Evolutionary conservation across 2,329 filamentous ascomycete species (phyloP), one percentile per base, ranked within the genome.

Genomic region (Coniosporium tulheliwenetii): DNA sequence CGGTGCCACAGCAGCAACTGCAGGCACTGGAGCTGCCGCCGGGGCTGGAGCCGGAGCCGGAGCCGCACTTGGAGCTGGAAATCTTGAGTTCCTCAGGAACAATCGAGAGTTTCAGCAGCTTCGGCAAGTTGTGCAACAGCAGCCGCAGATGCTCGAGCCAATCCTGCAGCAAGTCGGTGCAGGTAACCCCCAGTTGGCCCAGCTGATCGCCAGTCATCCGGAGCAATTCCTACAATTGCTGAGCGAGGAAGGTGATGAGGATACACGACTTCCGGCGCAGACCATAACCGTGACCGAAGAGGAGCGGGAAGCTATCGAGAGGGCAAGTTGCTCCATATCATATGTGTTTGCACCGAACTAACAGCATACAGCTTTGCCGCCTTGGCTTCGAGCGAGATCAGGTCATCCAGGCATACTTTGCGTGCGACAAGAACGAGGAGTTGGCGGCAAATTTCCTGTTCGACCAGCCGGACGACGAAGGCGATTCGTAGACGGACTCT

Each of bases 371-470:
- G 84, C 71, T 98, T 56, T 94, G 85, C 65, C 81, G 83, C 47
- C 78, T 98, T 36, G 91, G 91, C 31, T 98, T 98, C 59, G 79
- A 89, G 52, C 79, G 87, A 44, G 86, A 96, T 52, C 77, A 86
- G 52, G 91, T 91, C 39, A 94, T 96, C 50, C 89, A 98, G 65
- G 91, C 91, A 19, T 98, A 96, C 66, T 98, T 98, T 59, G 91
- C 91, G 30, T 98, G 91, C 62, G 91, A 98, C 64, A 98, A 96
- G 75, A 96, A 98, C 61, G 91, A 98, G 65, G 91, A 98, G 64
- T 72, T 98, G 39, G 91, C 91, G 1, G 91, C 91, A 48, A 98
- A 98, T 65, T 96, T 95, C 63, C 71, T 98, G 44, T 98, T 98
- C 57, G 91, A 98, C 53, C 86, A 96, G 65, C 87, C 87, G 8